Percentiles rank a stretch among this genome's conserved stretches.
Evolutionary conservation across 1,139 yeast genomes (phyloP).

Genomic region (Taphrina populina): DNA sequence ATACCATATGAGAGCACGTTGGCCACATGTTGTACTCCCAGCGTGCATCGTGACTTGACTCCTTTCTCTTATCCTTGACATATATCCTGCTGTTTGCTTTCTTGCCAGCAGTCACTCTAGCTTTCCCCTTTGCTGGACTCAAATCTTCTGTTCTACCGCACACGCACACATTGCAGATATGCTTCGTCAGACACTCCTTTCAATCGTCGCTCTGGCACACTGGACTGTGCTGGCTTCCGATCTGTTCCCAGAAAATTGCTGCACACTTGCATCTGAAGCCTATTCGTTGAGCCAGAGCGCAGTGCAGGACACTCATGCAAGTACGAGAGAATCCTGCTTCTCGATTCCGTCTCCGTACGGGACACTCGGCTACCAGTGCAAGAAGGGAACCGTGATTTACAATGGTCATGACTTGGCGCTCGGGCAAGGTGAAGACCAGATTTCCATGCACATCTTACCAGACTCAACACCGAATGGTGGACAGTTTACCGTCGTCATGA

Average conservation of each 20-base stretch:
- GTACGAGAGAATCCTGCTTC: background rate
- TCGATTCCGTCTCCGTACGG: background rate
- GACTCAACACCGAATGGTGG: background rate
- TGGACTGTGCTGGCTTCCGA: too few species aligned
- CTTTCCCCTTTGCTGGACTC: too few species aligned
- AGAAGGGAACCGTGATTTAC: background rate
- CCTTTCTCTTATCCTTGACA: too few species aligned
- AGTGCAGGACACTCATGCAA: background rate
- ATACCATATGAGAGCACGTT: too few species aligned
- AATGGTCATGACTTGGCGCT: background rate
- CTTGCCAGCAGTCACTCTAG: too few species aligned
- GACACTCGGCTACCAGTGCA: background rate
- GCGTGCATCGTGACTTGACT: too few species aligned
- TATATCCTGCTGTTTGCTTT: too few species aligned
- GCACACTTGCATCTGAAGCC: constrained; percentile 1
- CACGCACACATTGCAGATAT: too few species aligned
- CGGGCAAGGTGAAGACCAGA: background rate
- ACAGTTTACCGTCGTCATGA: constrained; percentile 10
- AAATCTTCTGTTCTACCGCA: too few species aligned
- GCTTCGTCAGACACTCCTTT: too few species aligned
- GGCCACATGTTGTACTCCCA: too few species aligned
- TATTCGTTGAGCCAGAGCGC: background rate
- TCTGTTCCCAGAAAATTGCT: constrained; percentile 9
- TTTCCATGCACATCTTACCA: constrained; percentile 3
- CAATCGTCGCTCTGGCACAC: too few species aligned